Conservation (phyloP, 495 filamentous ascomycete species). For the Chaetomium cochliodes region DNA sequence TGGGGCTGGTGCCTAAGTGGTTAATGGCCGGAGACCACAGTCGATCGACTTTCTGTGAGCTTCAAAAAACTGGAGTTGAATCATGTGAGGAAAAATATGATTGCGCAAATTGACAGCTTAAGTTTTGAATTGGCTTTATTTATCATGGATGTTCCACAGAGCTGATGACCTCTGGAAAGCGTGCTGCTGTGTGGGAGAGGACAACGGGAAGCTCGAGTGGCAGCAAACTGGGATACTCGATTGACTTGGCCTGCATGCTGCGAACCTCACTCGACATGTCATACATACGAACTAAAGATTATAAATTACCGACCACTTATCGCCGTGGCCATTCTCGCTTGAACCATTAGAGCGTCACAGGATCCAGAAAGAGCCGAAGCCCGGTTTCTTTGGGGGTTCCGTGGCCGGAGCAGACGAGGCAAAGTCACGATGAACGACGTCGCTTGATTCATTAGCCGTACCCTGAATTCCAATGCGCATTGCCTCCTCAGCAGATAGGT, state of each 20-base stretch:
- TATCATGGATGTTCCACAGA: not conserved
- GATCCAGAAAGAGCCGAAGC: not conserved
- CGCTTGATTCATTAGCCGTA: conserved; percentile 1
- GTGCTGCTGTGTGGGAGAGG: not conserved
- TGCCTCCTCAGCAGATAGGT: not conserved
- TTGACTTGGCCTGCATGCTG: too few species aligned
- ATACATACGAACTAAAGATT: too few species aligned
- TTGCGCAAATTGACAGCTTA: not conserved
- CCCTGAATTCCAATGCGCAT: not conserved
- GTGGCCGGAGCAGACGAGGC: not conserved
- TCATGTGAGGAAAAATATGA: not conserved
- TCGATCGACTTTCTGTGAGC: not conserved
- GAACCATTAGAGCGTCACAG: not conserved
- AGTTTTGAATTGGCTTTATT: not conserved
- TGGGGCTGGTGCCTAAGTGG: conserved; percentile 24
- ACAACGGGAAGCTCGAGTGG: too few species aligned
- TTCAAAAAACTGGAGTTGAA: not conserved
- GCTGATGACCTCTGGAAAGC: not conserved
- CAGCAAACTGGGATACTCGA: too few species aligned
- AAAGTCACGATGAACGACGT: not conserved
- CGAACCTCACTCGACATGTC: too few species aligned
- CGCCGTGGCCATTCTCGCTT: too few species aligned
- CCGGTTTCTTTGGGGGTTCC: not conserved
- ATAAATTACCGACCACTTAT: too few species aligned
- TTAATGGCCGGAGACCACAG: conserved; percentile 21